Percentiles rank a stretch among this genome's conserved stretches.
These are phyloP conservation scores for Hirschioporus abietinus DNA, from an alignment of 768 basidiomycete genomes.

Conservation along the genomic window DNA sequence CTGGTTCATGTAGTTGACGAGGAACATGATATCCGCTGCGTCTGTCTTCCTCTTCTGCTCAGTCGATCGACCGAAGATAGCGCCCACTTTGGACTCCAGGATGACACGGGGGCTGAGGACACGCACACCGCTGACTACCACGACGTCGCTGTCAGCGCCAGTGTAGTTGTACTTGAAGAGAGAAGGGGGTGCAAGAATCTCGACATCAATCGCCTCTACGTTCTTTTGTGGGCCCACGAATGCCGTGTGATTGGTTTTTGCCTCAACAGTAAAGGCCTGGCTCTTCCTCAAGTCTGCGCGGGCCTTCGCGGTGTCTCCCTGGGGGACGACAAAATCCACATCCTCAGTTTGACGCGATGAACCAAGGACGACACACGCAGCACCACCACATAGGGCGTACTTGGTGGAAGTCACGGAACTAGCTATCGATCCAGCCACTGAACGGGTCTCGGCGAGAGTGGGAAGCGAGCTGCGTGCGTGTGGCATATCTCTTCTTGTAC, in stretches of 20 bases:
- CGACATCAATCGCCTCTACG: not conserved
- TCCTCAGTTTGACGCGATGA: not conserved
- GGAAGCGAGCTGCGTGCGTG: not conserved
- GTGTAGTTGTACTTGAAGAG: slow-evolving; percentile 5
- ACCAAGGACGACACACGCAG: not conserved
- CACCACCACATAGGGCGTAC: slow-evolving; percentile 1
- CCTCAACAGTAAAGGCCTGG: not conserved
- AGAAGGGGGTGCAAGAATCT: not conserved
- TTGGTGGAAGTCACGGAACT: not conserved
- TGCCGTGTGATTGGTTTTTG: not conserved
- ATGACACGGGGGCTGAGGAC: not conserved
- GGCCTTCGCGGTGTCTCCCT: not conserved
- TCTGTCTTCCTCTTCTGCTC: not conserved
- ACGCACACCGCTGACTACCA: not conserved
- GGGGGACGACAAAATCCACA: not conserved
- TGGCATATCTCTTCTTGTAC: not conserved
- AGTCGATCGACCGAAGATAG: not conserved
- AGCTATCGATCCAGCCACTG: not conserved
- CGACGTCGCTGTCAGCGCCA: not conserved
- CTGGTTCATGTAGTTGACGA: not conserved
- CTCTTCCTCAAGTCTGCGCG: not conserved
- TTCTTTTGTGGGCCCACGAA: not conserved
- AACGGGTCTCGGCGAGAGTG: not conserved
- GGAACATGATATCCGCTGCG: not conserved
- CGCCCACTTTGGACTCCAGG: slow-evolving; percentile 1